Conservation (phyloP, 495 filamentous ascomycete genomes). For the Recurvomyces mirabilis region DNA sequence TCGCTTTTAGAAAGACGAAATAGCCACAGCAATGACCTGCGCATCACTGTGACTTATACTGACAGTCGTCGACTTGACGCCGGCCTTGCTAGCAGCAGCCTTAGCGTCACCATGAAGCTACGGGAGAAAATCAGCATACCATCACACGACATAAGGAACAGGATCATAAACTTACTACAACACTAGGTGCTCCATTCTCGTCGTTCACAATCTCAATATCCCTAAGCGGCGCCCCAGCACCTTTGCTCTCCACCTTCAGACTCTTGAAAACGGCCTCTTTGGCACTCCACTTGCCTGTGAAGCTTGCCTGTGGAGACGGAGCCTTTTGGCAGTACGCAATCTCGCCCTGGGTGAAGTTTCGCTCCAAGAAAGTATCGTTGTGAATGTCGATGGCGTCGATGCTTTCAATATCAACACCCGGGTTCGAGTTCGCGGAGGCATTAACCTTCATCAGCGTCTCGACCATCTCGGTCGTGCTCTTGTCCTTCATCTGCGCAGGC, state of each 20-base stretch:
- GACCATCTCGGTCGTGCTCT: slow-evolving; percentile 62
- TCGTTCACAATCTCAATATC: slow-evolving; percentile 87
- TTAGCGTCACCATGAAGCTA: slow-evolving; percentile 79
- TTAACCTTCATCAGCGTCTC: slow-evolving; percentile 67
- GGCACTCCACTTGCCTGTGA: slow-evolving; percentile 88
- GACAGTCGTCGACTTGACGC: slow-evolving; percentile 75
- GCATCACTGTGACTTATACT: slow-evolving; percentile 90
- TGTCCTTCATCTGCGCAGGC: slow-evolving; percentile 39
- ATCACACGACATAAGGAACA: neutral
- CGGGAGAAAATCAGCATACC: neutral
- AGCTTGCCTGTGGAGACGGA: slow-evolving; percentile 64
- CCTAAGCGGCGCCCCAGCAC: slow-evolving; percentile 77
- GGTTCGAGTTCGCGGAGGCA: slow-evolving; percentile 60
- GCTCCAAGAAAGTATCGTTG: slow-evolving; percentile 86
- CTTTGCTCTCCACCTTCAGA: slow-evolving; percentile 75
- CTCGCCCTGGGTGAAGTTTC: slow-evolving; percentile 83
- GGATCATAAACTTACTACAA: slow-evolving; percentile 55
- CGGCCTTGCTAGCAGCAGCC: slow-evolving; percentile 65
- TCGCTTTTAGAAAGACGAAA: slow-evolving; percentile 17
- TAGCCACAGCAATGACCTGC: slow-evolving; percentile 84
- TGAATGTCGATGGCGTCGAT: slow-evolving; percentile 75
- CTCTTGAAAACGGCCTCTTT: slow-evolving; percentile 99
- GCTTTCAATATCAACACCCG: slow-evolving; percentile 87
- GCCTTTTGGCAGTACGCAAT: slow-evolving; percentile 75
- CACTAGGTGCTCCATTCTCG: slow-evolving; percentile 67